These are phyloP conservation scores for Cladosporium phlei DNA, from an alignment of 2,329 filamentous ascomycete genomes.

Conservation along the genomic window DNA sequence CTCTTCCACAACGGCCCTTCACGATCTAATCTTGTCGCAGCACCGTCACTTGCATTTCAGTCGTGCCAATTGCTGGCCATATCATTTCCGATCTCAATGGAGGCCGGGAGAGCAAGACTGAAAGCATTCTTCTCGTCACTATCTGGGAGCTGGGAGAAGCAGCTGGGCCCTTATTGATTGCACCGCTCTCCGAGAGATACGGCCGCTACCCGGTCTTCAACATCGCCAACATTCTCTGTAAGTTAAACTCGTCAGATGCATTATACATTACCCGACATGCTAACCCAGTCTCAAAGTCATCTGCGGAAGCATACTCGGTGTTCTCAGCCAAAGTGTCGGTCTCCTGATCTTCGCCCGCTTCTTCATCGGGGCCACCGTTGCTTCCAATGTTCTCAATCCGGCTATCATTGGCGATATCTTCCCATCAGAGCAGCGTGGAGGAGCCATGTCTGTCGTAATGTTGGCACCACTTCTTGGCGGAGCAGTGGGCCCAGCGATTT, in stretches of 20 bases:
- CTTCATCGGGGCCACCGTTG: conserved; percentile 42
- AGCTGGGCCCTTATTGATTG: conserved; percentile 42
- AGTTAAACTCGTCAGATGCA: no score
- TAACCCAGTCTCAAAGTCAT: no score
- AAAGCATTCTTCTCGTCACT: conserved; percentile 40
- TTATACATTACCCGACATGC: no score
- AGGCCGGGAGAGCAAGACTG: conserved; percentile 19
- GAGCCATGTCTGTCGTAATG: conserved; percentile 54
- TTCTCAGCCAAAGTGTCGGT: conserved; percentile 33
- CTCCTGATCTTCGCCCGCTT: conserved; percentile 41
- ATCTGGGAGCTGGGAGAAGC: conserved; percentile 49
- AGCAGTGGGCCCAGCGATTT: conserved; percentile 53
- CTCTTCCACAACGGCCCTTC: no score
- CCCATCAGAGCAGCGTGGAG: conserved; percentile 52
- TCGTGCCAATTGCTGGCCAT: conserved; percentile 27
- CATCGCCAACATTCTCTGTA: conserved; percentile 37
- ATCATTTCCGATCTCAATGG: conserved; percentile 26
- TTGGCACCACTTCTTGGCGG: conserved; percentile 56
- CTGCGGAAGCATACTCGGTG: conserved; percentile 36
- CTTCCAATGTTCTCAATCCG: conserved; percentile 55
- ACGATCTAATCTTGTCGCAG: conserved; percentile 10
- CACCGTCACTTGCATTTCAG: conserved; percentile 30
- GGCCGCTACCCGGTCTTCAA: conserved; percentile 38
- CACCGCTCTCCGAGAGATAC: conserved; percentile 42
- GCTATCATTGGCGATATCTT: conserved; percentile 63